phyloP scores from a whole-genome alignment of 805 yeast genomes.

The Starmera dryadoides region DNA sequence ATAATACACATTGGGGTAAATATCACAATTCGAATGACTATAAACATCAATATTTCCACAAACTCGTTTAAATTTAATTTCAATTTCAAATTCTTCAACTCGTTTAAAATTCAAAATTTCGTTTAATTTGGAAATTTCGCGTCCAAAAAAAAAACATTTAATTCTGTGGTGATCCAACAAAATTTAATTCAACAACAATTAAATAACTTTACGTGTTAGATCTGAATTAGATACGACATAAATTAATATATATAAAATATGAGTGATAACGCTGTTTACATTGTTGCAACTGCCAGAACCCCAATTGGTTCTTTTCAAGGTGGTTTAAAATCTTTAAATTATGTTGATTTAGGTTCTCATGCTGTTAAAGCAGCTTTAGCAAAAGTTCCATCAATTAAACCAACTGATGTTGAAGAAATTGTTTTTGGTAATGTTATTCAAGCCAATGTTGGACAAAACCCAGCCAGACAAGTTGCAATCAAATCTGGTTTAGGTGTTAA shows the following conservation, averaged over 20 bases:
- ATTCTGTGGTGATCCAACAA: no score
- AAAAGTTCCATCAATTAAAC: constrained; percentile 73
- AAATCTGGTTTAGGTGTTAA: constrained; percentile 79
- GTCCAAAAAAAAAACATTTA: no score
- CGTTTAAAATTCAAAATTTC: no score
- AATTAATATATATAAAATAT: constrained; percentile 11
- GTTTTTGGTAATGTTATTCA: constrained; percentile 88
- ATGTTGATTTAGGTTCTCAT: constrained; percentile 83
- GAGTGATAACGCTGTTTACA: constrained; percentile 55
- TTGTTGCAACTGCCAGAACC: constrained; percentile 88
- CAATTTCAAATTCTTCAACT: no score
- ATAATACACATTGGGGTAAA: no score
- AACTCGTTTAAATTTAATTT: no score
- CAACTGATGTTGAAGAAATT: constrained; percentile 79
- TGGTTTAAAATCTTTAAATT: constrained; percentile 60
- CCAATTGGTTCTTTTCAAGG: constrained; percentile 97
- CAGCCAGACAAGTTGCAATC: constrained; percentile 95
- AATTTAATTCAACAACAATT: no score
- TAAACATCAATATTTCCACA: no score
- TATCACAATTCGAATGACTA: no score
- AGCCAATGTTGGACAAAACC: constrained; percentile 94
- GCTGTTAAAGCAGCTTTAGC: constrained; percentile 87
- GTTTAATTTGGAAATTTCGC: no score
- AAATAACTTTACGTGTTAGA: no score
- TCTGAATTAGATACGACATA: no score